Conservation (phyloP, 2,329 filamentous ascomycete species). For the Sporothrix brunneoviolacea region DNA sequence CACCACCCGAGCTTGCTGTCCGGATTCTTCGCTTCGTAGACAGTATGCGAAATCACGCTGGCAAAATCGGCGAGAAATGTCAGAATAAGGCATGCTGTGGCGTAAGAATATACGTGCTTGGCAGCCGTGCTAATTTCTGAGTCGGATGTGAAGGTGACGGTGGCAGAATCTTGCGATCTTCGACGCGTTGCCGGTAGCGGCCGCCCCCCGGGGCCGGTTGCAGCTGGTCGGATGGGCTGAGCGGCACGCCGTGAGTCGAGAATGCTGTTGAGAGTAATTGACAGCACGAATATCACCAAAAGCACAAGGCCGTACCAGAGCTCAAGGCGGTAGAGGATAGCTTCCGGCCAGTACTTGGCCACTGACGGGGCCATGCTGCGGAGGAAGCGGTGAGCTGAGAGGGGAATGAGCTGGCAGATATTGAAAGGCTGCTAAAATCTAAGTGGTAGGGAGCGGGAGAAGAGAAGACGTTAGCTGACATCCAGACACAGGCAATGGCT, state of each 20-base stretch:
- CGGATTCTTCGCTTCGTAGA: conserved; percentile 48
- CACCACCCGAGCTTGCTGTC: conserved; percentile 56
- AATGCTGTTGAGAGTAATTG: conserved; percentile 47
- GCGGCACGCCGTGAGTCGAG: conserved; percentile 44
- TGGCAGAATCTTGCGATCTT: conserved; percentile 33
- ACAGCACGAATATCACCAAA: conserved; percentile 43
- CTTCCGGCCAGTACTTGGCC: conserved; percentile 31
- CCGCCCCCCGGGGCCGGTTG: conserved; percentile 79
- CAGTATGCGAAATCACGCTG: conserved; percentile 67
- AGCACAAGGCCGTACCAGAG: conserved; percentile 48
- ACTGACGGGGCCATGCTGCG: conserved; percentile 15
- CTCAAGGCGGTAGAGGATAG: conserved; percentile 40
- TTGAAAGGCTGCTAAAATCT: background rate
- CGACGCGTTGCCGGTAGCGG: conserved; percentile 67
- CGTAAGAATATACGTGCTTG: conserved; percentile 68
- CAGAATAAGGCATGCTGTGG: conserved; percentile 62
- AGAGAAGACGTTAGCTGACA: background rate
- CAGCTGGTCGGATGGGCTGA: conserved; percentile 38
- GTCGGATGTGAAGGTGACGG: conserved; percentile 7
- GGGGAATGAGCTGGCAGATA: conserved; percentile 9
- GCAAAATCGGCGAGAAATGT: conserved; percentile 71
- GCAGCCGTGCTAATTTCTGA: conserved; percentile 56
- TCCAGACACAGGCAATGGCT: background rate
- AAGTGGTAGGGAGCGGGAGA: background rate
- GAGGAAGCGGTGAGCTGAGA: conserved; percentile 20